Conservation (phyloP, 805 yeast genomes). For the Barnettozyma salicaria region DNA sequence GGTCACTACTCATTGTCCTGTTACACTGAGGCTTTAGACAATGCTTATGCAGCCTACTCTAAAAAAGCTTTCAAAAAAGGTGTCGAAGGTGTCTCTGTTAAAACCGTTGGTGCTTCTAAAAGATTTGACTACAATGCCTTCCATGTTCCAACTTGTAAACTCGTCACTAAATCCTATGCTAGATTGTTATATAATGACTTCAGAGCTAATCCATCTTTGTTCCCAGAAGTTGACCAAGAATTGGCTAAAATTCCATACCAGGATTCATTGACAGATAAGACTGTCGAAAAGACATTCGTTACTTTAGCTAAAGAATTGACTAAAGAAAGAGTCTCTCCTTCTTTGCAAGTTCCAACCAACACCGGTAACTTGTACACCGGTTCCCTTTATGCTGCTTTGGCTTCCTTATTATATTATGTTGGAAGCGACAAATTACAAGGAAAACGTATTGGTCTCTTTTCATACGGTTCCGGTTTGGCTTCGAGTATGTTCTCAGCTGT, state of each 20-base stretch:
- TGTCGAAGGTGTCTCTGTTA: slow-evolving; percentile 38
- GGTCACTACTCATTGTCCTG: slow-evolving; percentile 94
- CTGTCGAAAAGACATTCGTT: slow-evolving; percentile 80
- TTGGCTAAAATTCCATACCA: slow-evolving; percentile 61
- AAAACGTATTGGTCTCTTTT: slow-evolving; percentile 87
- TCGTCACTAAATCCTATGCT: slow-evolving; percentile 88
- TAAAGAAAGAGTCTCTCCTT: slow-evolving; percentile 67
- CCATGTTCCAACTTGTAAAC: slow-evolving; percentile 98
- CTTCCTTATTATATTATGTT: slow-evolving; percentile 72
- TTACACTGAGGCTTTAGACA: slow-evolving; percentile 89
- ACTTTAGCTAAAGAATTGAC: slow-evolving; percentile 61
- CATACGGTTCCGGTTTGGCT: slow-evolving; percentile 98
- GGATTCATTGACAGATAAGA: slow-evolving; percentile 70
- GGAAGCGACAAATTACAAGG: slow-evolving; percentile 69
- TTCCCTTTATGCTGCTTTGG: slow-evolving; percentile 79
- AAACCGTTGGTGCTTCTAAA: slow-evolving; percentile 60
- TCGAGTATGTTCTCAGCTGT: slow-evolving; percentile 76
- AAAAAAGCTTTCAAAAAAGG: slow-evolving; percentile 59
- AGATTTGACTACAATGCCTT: slow-evolving; percentile 89
- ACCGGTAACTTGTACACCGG: slow-evolving; percentile 99
- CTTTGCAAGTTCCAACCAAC: slow-evolving; percentile 85
- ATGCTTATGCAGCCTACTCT: slow-evolving; percentile 77
- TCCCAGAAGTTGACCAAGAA: slow-evolving; percentile 49
- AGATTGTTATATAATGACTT: slow-evolving; percentile 88
- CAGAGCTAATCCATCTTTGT: slow-evolving; percentile 58